Evolutionary conservation across 73 alveolate species (phyloP), one percentile per base, ranked within the genome.

Genomic region (Tetrahymena malaccensis): DNA sequence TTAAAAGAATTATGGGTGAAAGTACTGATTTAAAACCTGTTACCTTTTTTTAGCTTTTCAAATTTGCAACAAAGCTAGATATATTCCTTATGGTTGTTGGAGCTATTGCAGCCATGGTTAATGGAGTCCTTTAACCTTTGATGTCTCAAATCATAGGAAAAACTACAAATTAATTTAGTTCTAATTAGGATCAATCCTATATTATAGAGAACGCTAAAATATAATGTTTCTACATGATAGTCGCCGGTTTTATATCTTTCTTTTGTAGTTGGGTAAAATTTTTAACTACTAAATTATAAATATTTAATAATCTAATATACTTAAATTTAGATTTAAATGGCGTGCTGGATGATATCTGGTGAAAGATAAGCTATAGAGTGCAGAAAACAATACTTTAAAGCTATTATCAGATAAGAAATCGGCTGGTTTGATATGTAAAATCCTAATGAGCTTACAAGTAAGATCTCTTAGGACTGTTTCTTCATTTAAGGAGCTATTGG

Each of bases 381-480:
- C 93, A 97, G 98, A 95, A 55, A 94, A 43, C 83, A 84, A 33
- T 98, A 98, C 70, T 96, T 98, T 84, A 93, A 94, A 50, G 96
- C 99, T 16, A 94, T 98, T 40, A 94, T 98, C 35, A 94, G 33
- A 37, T 95, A 97, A 96, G 99, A 98, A 37, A 93, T 98, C 10
- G 98, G 96, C 35, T 98, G 99, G 99, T 98, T 96, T 94, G 99
- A 98, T 70, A 84, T 93, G 31, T 94, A 50, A n/a, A 97, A 98
- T 93, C 98, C 98, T 35, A 94, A 97, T 85, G 98, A 96, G 89
- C 93, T 98, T 11, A 93, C 98, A 13, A 85, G 97, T 19, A 96
- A 96, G 58, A 84, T 98, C 37, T 96, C 97, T 10, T 94, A 95
- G 83, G 98, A 97, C 85, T 93, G 96, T 38, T 43, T 85, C 85